Base-by-base conservation (phyloP, 2,329 filamentous ascomycete genomes). In the Cladosporium cucumerinum region DNA sequence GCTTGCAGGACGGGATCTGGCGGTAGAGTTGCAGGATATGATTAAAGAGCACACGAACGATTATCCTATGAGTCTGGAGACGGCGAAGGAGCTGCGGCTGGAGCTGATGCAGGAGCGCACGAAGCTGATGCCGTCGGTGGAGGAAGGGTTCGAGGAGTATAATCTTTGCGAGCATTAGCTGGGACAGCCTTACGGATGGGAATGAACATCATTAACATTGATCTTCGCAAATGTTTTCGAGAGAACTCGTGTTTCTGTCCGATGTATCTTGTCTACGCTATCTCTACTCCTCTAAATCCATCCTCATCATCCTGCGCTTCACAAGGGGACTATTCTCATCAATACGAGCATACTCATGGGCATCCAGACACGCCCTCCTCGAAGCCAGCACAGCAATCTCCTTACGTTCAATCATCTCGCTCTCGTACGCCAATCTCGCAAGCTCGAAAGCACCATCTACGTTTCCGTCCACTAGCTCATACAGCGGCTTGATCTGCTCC, bases 21-120 rank as follows among this genome's bases (percentile, higher is more conserved):
- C 74, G 3, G 57, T 57, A 6, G 75, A 77, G 64, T 21, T 76
- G 34, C 67, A 68, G 30, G 70, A 74, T 18, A 64, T 66, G 12
- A 70, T 76, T 12, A 66, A 74, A 1, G 67, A 73, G 8, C 59
- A 64, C 28, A 69, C 69, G 0, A 70, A 69, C 5, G 73, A 71
- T 23, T 71, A 74, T 25, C 74, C 72, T 5, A 69, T 75, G 36
- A 63, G 64, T 16, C 55, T 72, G 46, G 69, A 73, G 18, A 70
- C 73, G 28, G 73, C 74, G 5, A 72, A 73, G 52, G 61, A 65
- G 30, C 49, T 71, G 11, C 65, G 74, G 26, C 51, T 69, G 61
- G 67, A 71, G 57, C 36, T 77, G 57, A 77, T 76, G 73, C 67
- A 70, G 26, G 74, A 77, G 68, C 61, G 74, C 23, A 72, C 66